Evolutionary conservation across 495 filamentous ascomycete species (phyloP), one percentile per base, ranked within the genome.

Genomic region (Penicillium dipodomyicola): DNA sequence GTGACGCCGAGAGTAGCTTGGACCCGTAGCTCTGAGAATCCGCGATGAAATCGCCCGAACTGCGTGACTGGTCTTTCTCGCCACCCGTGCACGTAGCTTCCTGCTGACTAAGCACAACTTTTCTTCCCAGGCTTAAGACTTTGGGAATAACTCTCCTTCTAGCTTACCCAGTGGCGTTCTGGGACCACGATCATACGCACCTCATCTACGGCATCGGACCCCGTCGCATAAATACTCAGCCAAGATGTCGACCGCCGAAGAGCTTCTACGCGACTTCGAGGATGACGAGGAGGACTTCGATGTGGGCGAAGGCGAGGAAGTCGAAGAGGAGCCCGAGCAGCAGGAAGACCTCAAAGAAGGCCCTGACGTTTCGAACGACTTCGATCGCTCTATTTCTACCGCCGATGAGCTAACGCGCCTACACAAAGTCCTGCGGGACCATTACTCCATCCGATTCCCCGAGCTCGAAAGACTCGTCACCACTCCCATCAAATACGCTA

Each of bases 391-490:
- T 19, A 90, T 93, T 12, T 85, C 84, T 49, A 97, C 96, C 51
- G 91, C 94, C 55, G 89, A 89, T 64, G 92, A 97, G 70, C 89
- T 97, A 46, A 89, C 88, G 9, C 86, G 92, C 12, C 89, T 97
- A 52, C 95, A 97, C 77, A 97, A 97, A 78, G 91, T 87, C 66
- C 87, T 97, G 56, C 82, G 92, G 62, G 94, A 98, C 63, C 91
- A 97, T 73, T 98, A 97, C 73, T 96, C 92, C 15, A 81, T 87
- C 39, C 85, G 94, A 60, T 97, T 97, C 62, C 93, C 93, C 5
- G 93, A 97, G 72, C 82, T 98, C n/a, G 94, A 97, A 73, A 92
- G 89, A 17, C 83, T 98, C 37, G 86, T 98, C 63, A 89, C 86
- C 59, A 96, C 89, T 64, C 90, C 94, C 6, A 79, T 98, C 58